Conservation (phyloP, 495 filamentous ascomycete species). For the Glonium stellatum region DNA sequence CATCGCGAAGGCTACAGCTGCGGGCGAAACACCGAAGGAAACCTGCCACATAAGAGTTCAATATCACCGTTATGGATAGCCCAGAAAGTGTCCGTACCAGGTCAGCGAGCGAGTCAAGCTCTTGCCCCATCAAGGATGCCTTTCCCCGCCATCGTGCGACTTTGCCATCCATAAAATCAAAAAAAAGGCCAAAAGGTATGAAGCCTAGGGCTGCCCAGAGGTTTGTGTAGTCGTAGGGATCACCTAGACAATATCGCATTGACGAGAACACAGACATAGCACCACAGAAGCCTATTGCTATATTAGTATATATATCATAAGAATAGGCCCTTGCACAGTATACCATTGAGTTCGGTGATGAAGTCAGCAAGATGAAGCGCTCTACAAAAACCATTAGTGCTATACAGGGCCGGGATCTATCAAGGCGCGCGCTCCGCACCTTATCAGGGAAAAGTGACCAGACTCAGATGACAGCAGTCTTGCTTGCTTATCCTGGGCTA, state of each 20-base stretch:
- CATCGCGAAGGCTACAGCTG: constrained; percentile 77
- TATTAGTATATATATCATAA: constrained; percentile 4
- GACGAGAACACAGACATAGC: constrained; percentile 95
- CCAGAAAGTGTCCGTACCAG: constrained; percentile 51
- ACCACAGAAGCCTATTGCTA: constrained; percentile 59
- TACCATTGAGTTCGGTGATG: constrained; percentile 94
- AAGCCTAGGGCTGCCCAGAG: constrained; percentile 78
- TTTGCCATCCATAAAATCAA: constrained; percentile 97
- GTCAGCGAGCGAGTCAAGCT: constrained; percentile 95
- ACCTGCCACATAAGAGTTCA: constrained; percentile 49
- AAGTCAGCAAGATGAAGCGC: constrained; percentile 91
- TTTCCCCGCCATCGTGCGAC: constrained; percentile 94
- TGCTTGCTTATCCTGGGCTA: constrained; percentile 70
- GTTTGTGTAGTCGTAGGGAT: constrained; percentile 54
- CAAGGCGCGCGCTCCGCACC: constrained; percentile 38
- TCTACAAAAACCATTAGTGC: constrained; percentile 38
- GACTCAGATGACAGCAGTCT: constrained; percentile 66
- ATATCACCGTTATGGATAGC: neutral
- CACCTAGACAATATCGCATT: constrained; percentile 83
- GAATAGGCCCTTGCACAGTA: neutral
- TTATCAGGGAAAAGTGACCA: constrained; percentile 73
- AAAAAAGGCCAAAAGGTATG: constrained; percentile 92
- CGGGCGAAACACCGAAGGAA: constrained; percentile 90
- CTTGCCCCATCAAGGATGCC: constrained; percentile 94
- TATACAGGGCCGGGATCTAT: constrained; percentile 4